A percentile compares a stretch with the other conserved stretches of the same genome.
Conservation (phyloP, 2,329 filamentous ascomycete genomes). For the Cladophialophora immunda region DNA sequence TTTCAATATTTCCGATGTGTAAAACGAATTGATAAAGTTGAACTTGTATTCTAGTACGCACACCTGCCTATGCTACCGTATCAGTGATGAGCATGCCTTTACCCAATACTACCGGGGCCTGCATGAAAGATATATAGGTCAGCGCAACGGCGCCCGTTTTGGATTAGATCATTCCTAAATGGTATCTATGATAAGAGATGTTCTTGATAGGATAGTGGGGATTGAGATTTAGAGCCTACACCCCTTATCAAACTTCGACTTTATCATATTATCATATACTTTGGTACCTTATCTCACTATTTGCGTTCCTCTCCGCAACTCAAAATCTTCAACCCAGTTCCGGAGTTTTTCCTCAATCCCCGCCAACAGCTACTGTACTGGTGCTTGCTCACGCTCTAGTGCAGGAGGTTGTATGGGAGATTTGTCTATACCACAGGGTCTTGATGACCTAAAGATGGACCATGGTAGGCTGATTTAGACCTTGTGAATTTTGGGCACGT, state of each 20-base stretch:
- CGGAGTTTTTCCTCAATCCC: neutral
- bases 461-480: neutral
- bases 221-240: slow-evolving; percentile 9
- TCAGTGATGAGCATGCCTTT: neutral
- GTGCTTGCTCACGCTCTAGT: neutral
- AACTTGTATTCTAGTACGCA: neutral
- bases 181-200: slow-evolving; percentile 13
- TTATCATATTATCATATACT: slow-evolving; percentile 12
- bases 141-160: neutral
- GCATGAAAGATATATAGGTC: neutral
- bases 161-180: neutral
- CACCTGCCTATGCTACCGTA: neutral
- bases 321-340: neutral
- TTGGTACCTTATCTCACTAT: slow-evolving; percentile 11
- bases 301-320: neutral
- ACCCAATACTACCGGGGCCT: neutral
- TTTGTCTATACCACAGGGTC: neutral
- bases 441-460: neutral
- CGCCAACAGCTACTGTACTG: neutral
- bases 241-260: slow-evolving; percentile 17
- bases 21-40: neutral
- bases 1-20: neutral
- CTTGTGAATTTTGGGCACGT: neutral
- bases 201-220: slow-evolving; percentile 13
- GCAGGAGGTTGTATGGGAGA: neutral